Percentiles rank a stretch among this genome's conserved stretches.
phyloP scores from a whole-genome alignment of 2,329 filamentous ascomycete genomes.

The Elsinoe ampelina region DNA sequence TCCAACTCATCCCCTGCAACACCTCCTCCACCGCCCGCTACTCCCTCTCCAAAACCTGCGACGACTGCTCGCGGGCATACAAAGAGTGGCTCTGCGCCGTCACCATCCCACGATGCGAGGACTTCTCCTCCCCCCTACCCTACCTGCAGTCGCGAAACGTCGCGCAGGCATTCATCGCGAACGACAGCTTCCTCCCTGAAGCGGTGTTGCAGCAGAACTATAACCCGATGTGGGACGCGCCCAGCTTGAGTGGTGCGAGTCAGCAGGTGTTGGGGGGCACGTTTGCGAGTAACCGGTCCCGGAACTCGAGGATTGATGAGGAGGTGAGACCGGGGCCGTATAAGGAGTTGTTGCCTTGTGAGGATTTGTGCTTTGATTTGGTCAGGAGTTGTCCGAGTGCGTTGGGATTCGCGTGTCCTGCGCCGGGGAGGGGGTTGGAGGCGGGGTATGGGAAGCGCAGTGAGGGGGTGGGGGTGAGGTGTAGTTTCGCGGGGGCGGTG shows the following conservation, averaged over 20 bases:
- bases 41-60: constrained; percentile 68
- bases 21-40: constrained; percentile 64
- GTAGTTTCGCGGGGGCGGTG: constrained; percentile 29
- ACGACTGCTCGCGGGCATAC: constrained; percentile 70
- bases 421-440: constrained; percentile 36
- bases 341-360: constrained; percentile 83
- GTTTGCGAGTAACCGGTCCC: constrained; percentile 25
- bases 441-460: constrained; percentile 40
- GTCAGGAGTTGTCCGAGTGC: constrained; percentile 74
- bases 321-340: constrained; percentile 75
- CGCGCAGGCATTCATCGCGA: constrained; percentile 33
- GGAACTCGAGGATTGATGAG: constrained; percentile 55
- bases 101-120: constrained; percentile 82
- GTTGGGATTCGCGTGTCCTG: constrained; percentile 68
- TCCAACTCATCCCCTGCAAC: constrained; percentile 80
- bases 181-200: constrained; percentile 21
- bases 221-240: constrained; percentile 26
- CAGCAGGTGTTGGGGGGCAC: constrained; percentile 25
- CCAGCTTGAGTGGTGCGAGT: constrained; percentile 24
- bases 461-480: constrained; percentile 22
- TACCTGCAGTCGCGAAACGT: constrained; percentile 64
- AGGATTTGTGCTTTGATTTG: constrained; percentile 77
- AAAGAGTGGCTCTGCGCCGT: constrained; percentile 94
- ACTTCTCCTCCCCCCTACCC: constrained; percentile 53
- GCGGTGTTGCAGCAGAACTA: constrained; percentile 21